Percentiles rank a stretch among this genome's conserved stretches.
These are phyloP conservation scores for Serendipita sp. DNA, from an alignment of 768 basidiomycete genomes.

Conservation along the genomic window DNA sequence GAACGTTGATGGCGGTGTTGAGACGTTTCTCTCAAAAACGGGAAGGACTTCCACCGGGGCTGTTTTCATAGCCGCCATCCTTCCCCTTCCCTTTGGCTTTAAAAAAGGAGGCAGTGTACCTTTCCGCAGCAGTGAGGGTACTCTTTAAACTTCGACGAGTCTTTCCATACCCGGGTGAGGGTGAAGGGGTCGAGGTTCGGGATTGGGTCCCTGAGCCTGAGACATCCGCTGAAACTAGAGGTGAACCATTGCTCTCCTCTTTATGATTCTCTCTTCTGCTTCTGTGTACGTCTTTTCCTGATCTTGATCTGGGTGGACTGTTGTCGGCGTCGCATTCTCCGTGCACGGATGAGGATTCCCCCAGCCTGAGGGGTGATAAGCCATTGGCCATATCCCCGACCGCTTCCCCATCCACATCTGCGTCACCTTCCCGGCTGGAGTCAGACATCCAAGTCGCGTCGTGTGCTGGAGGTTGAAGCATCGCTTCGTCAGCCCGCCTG, in stretches of 20 bases:
- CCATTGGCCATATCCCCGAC: no score
- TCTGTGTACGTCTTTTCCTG: not conserved
- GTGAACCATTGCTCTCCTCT: no score
- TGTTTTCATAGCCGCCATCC: not conserved
- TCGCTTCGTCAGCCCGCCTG: no score
- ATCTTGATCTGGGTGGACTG: not conserved
- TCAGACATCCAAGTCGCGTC: not conserved
- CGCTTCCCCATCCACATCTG: not conserved
- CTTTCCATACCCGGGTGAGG: not conserved
- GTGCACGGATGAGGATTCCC: not conserved
- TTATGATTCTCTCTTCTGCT: not conserved
- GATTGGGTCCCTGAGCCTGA: no score
- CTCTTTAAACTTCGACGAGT: not conserved
- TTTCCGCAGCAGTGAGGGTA: not conserved
- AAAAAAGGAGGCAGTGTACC: not conserved
- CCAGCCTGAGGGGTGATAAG: not conserved
- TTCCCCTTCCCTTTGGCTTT: not conserved
- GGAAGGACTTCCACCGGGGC: not conserved
- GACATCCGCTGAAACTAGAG: no score
- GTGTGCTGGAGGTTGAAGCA: no score
- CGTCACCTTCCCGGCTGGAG: slow-evolving; percentile 1
- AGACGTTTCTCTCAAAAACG: no score
- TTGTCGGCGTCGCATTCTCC: not conserved
- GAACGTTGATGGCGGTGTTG: not conserved
- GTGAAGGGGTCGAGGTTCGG: not conserved